Base-by-base conservation (phyloP, 805 yeast species). In the Candida silvatica region DNA sequence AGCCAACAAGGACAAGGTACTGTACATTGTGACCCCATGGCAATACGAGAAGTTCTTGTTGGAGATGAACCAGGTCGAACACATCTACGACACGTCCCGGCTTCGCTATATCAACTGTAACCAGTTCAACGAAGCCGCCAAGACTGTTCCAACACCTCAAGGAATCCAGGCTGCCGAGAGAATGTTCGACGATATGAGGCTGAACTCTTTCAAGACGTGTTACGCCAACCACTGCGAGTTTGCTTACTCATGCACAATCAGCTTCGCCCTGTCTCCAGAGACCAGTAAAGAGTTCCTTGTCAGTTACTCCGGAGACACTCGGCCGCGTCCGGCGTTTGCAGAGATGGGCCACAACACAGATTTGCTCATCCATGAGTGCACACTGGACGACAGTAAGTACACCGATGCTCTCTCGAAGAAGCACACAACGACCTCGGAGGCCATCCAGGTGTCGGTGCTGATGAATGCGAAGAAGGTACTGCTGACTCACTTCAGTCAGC, bases 251-350 rank as follows among this genome's bases (percentile, higher is more conserved):
- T 70, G 77, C 28, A 54, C 74, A 0, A 64, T 88, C 8, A 52
- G 67, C 2, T 70, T 80, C 36, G 56, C 55, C 6, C 47, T 63
- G 5, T 36, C 37, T 7, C n/a, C n/a, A n/a, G 31, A 38, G 14
- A 27, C 30, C 2, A 46, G 45, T 17, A 30, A 14, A 9, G 9
- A 41, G 6, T 86, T 86, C 62, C 80, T 74, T 45, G 64, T 88
- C 1, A 80, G 96, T 1, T 92, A 84, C 53, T 86, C 96, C 2
- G 98, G 98, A 9, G 99, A 92, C 52, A 85, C 97, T 0, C 72
- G 97, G 47, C 98, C 98, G 1, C 78, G 76, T 43, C 49, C 60
- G 3, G 59, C 54, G 32, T 87, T 87, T 56, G 48, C 61, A 3
- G 65, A 60, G 3, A 70, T 84, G 35, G 97, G 96, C 2, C 40